Percentiles rank a stretch among this genome's conserved stretches.
These are phyloP conservation scores for Neckera pumila DNA, from an alignment of 225 moss, liverwort and hornwort genomes.

Conservation along the genomic window DNA sequence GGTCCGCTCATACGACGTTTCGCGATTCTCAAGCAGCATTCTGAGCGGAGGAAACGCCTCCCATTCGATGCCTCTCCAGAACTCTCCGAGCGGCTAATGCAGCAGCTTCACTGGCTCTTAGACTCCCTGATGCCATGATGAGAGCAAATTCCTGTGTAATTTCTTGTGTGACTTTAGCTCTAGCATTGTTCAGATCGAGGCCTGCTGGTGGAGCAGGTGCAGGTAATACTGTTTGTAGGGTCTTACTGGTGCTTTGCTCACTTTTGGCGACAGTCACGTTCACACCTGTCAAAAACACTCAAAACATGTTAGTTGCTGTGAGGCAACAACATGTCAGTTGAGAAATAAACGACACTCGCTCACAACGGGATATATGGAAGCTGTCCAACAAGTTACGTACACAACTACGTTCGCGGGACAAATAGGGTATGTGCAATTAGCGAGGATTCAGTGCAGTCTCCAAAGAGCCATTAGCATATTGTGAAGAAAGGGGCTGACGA, in stretches of 20 bases:
- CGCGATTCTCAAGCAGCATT: conserved; percentile 11
- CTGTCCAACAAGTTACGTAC: neutral
- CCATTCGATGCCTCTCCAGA: conserved; percentile 66
- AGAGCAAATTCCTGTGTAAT: conserved; percentile 83
- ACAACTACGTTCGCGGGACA: neutral
- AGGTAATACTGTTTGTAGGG: neutral
- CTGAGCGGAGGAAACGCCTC: conserved; percentile 20
- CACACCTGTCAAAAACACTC: conserved; percentile 12
- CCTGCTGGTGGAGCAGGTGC: conserved; percentile 15
- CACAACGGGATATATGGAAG: neutral
- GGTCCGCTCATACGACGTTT: neutral
- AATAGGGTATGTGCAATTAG: neutral
- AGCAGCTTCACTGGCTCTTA: conserved; percentile 91
- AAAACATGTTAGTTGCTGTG: neutral
- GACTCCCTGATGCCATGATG: conserved; percentile 85
- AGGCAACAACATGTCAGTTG: neutral
- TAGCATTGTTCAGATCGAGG: conserved; percentile 44
- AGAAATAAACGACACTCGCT: neutral
- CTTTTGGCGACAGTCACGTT: neutral
- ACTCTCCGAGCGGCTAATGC: conserved; percentile 83
- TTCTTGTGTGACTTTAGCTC: conserved; percentile 86
- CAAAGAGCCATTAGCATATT: neutral
- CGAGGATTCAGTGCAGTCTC: too few species aligned
- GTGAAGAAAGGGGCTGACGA: neutral
- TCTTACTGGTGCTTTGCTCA: neutral